A percentile compares a stretch with the other conserved stretches of the same genome.
Evolutionary conservation across 129 eudicot genomes (phyloP).

Genomic region (Deinandra increscens): DNA sequence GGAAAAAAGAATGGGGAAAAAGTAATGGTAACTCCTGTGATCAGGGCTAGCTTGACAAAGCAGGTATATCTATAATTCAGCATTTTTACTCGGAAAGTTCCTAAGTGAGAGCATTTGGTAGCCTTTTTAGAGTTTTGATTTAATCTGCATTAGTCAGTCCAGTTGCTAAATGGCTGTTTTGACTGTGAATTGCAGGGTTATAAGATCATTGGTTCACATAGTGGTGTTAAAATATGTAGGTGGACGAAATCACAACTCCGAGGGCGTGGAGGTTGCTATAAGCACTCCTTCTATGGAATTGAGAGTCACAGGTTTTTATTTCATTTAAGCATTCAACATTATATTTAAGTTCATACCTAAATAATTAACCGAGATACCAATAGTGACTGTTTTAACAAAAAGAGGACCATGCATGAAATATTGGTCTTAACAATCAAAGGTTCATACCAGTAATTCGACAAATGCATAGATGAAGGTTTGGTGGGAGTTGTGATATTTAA

Average conservation of each 20-base stretch:
- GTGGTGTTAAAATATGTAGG: constrained; percentile 96
- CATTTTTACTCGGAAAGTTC: not conserved
- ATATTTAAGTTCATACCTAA: not conserved
- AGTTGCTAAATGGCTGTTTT: not conserved
- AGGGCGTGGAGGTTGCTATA: constrained; percentile 99
- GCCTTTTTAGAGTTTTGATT: not conserved
- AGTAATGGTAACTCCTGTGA: constrained; percentile 95
- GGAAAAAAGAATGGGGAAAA: constrained; percentile 63
- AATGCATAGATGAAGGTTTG: not conserved
- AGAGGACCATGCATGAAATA: not conserved
- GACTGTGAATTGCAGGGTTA: constrained; percentile 65
- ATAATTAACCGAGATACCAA: not conserved
- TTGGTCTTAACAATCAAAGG: not conserved
- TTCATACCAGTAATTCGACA: not conserved
- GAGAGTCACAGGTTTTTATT: constrained; percentile 85
- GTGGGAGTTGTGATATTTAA: constrained; percentile 6
- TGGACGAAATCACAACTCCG: constrained; percentile 98
- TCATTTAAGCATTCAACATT: not conserved
- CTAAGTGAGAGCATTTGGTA: not conserved
- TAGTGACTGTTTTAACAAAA: not conserved
- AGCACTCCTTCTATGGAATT: constrained; percentile 96
- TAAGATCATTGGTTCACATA: constrained; percentile 95
- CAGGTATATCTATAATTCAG: constrained; percentile 48
- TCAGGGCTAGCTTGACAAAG: constrained; percentile 80
- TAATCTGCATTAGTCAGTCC: not conserved